Evolutionary conservation across 1,284 basidiomycete genomes (phyloP), one percentile per base, ranked within the genome.

Genomic region (Dichomitus squalens): DNA sequence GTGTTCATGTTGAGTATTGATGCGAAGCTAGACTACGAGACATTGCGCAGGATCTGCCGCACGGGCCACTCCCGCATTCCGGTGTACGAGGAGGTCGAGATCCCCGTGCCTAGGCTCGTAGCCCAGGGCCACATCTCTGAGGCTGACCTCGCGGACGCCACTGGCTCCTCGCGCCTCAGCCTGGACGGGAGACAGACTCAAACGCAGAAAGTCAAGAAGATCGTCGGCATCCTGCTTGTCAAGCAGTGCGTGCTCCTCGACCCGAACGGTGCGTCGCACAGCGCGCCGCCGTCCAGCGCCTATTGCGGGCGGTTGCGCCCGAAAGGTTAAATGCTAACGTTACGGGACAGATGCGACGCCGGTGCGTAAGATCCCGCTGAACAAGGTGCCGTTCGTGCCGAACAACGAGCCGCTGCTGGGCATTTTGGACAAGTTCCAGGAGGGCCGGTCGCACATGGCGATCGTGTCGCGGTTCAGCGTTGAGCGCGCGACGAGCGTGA

Each of bases 371-470:
- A 85, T 95, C 46, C 90, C 88, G 1, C 76, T 95, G 49, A 95
- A 95, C 73, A 92, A 90, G 64, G 87, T 96, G 3, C 91, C 90
- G 0, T 89, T 90, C 43, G 91, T 96, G 1, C 90, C 93, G 1
- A 87, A 86, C 55, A 92, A 96, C 65, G 92, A 95, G 71, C 85
- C 93, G 20, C 78, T 96, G 4, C 83, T 96, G 20, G 88, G 92
- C 38, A 92, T 96, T 63, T 81, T 96, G 52, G 94, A 96, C 71
- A 89, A 83, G 59, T 96, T 96, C 73, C 94, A 96, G 71, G 93
- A 95, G 69, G 94, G 94, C 9, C 83, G 92, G 38, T 92, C 89
- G 40, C 94, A 96, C 70, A 94, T 96, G 82, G 95, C 95, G 29
- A 90, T 96, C 62, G 93, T 96, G 60, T 86, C 85, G 56, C 83